Conservation (phyloP, 1,284 basidiomycete genomes). For the Apiotrichum gracile region DNA sequence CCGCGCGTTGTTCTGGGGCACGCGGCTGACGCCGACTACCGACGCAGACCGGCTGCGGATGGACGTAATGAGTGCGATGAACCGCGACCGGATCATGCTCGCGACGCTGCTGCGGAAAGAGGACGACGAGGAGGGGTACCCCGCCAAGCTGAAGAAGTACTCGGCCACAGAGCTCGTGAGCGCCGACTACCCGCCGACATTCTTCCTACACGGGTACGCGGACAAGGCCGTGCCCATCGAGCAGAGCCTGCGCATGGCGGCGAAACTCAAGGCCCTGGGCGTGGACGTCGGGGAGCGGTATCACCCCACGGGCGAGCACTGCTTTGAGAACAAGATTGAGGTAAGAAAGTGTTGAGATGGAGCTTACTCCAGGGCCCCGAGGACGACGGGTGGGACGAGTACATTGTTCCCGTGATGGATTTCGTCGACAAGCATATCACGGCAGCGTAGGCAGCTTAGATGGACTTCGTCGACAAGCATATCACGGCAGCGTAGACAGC, state of each 20-base stretch:
- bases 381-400: conserved; percentile 20
- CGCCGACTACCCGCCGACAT: conserved; percentile 19
- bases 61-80: not conserved
- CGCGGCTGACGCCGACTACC: not conserved
- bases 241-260: conserved; percentile 14
- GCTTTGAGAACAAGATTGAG: conserved; percentile 18
- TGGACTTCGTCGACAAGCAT: conserved; percentile 22
- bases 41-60: not conserved
- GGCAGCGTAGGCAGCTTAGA: too few species aligned
- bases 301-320: conserved; percentile 12
- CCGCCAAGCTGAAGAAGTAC: not conserved
- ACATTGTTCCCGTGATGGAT: conserved; percentile 18
- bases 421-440: conserved; percentile 20
- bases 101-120: conserved; percentile 1
- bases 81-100: conserved; percentile 2
- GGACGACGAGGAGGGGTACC: conserved; percentile 6
- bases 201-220: conserved; percentile 19
- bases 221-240: conserved; percentile 18
- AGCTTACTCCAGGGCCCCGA: conserved; percentile 12
- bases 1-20: not conserved
- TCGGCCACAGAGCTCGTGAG: not conserved
- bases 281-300: conserved; percentile 12
- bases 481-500: not conserved
- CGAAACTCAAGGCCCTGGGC: conserved; percentile 9
- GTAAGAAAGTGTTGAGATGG: conserved; percentile 10